Evolutionary conservation across 371 early-diverging fungal genomes (phyloP).

Genomic region (Batkoa obscura): DNA sequence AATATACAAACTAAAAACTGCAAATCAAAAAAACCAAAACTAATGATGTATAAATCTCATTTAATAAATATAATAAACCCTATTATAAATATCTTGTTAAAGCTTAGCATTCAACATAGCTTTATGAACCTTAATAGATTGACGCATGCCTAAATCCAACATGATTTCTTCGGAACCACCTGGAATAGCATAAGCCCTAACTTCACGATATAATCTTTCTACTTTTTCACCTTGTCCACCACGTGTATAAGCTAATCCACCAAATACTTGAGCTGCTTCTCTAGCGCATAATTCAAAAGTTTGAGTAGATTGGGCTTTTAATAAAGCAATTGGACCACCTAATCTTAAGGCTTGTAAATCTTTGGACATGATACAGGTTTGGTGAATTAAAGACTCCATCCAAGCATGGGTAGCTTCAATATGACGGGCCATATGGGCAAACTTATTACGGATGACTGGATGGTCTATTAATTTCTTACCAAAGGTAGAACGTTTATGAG

Average conservation of each 20-base stretch:
- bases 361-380: slow-evolving; percentile 40
- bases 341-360: slow-evolving; percentile 43
- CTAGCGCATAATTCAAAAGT: slow-evolving; percentile 74
- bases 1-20: too few relatives aligned
- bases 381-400: slow-evolving; percentile 52
- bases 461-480: slow-evolving; percentile 56
- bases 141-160: slow-evolving; percentile 62
- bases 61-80: too few relatives aligned
- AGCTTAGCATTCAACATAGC: slow-evolving; percentile 5
- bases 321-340: slow-evolving; percentile 72
- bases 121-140: slow-evolving; percentile 47
- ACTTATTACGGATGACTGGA: slow-evolving; percentile 46
- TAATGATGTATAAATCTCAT: too few relatives aligned
- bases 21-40: too few relatives aligned
- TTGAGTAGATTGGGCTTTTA: slow-evolving; percentile 71
- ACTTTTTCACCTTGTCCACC: slow-evolving; percentile 70
- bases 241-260: slow-evolving; percentile 65
- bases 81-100: too few relatives aligned
- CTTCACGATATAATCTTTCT: slow-evolving; percentile 74
- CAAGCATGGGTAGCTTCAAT: slow-evolving; percentile 76
- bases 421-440: slow-evolving; percentile 59
- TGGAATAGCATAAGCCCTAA: slow-evolving; percentile 72
- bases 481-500: slow-evolving; percentile 72
- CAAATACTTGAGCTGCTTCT: slow-evolving; percentile 84
- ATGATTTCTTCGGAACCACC: slow-evolving; percentile 78